Conservation (phyloP, 2,329 filamentous ascomycete genomes). For the Emmonsia crescens region DNA sequence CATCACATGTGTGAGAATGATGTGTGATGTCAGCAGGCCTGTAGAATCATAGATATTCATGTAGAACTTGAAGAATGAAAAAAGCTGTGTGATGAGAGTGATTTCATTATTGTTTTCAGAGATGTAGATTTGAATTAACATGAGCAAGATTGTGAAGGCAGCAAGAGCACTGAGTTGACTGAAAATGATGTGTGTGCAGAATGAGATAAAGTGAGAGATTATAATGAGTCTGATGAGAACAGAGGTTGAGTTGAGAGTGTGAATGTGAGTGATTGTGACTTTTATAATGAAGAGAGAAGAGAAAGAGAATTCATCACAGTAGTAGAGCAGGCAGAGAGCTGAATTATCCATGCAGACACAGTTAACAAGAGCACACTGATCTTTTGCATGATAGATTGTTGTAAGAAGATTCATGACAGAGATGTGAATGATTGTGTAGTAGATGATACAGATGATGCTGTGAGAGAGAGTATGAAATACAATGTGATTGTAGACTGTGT, state of each 20-base stretch:
- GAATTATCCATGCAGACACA: conserved; percentile 85
- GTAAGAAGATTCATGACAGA: conserved; percentile 79
- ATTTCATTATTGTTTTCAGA: conserved; percentile 72
- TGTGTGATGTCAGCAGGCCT: conserved; percentile 58
- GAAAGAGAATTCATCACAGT: conserved; percentile 59
- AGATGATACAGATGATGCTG: conserved; percentile 88
- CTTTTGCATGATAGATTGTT: conserved; percentile 63
- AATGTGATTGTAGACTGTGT: conserved; percentile 61
- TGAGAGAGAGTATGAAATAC: conserved; percentile 72
- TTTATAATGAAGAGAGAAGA: conserved; percentile 47
- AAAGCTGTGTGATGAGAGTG: conserved; percentile 58
- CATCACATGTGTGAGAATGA: conserved; percentile 76
- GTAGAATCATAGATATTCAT: conserved; percentile 66
- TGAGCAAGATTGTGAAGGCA: conserved; percentile 48
- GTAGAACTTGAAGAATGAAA: conserved; percentile 56
- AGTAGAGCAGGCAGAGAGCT: conserved; percentile 59
- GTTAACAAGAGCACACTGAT: conserved; percentile 84
- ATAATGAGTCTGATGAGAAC: conserved; percentile 64
- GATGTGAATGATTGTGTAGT: conserved; percentile 85
- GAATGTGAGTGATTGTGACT: conserved; percentile 55
- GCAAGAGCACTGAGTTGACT: conserved; percentile 54
- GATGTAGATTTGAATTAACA: conserved; percentile 70
- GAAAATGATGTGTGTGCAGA: conserved; percentile 47
- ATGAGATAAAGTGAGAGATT: conserved; percentile 56
- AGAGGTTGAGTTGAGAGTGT: conserved; percentile 51